Percentiles rank a stretch among this genome's conserved stretches.
Conservation (phyloP, 1,284 basidiomycete genomes). For the Melanopsichium pennsylvanicum region DNA sequence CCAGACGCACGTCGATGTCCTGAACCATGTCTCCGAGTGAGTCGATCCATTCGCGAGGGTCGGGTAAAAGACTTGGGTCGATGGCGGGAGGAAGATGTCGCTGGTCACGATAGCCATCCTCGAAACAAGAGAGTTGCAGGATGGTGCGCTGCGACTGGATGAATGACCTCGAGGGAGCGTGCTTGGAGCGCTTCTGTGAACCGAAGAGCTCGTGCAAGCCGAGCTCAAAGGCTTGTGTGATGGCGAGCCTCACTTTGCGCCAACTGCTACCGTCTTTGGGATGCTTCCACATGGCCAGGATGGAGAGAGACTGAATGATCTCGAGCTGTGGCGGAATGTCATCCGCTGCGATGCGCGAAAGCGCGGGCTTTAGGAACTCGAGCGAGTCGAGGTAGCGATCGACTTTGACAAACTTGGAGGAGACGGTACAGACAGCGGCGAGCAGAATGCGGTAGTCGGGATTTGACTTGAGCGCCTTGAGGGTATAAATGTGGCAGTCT, state of each 20-base stretch:
- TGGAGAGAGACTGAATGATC: constrained; percentile 82
- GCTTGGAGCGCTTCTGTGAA: constrained; percentile 42
- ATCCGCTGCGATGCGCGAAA: constrained; percentile 72
- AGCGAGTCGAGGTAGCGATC: constrained; percentile 65
- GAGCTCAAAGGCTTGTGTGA: constrained; percentile 66
- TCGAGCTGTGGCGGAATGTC: constrained; percentile 77
- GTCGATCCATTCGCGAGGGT: constrained; percentile 48
- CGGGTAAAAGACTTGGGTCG: constrained; percentile 38
- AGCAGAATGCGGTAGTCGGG: constrained; percentile 79
- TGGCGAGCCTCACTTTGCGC: constrained; percentile 63
- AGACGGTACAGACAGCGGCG: constrained; percentile 80
- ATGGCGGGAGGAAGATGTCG: constrained; percentile 48
- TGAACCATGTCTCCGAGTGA: constrained; percentile 49
- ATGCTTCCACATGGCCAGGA: constrained; percentile 83
- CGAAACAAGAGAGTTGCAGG: constrained; percentile 46
- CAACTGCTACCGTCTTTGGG: constrained; percentile 66
- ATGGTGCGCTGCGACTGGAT: constrained; percentile 45
- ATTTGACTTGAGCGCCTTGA: constrained; percentile 72
- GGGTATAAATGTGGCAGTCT: constrained; percentile 65
- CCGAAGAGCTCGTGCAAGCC: constrained; percentile 57
- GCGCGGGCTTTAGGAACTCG: constrained; percentile 73
- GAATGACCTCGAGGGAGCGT: constrained; percentile 33
- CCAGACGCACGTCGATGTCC: constrained; percentile 46
- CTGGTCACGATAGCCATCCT: constrained; percentile 48
- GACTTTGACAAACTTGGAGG: constrained; percentile 82